These are phyloP conservation scores for Phytophthora multivora DNA, from an alignment of 352 stramenopile species.

Conservation along the genomic window DNA sequence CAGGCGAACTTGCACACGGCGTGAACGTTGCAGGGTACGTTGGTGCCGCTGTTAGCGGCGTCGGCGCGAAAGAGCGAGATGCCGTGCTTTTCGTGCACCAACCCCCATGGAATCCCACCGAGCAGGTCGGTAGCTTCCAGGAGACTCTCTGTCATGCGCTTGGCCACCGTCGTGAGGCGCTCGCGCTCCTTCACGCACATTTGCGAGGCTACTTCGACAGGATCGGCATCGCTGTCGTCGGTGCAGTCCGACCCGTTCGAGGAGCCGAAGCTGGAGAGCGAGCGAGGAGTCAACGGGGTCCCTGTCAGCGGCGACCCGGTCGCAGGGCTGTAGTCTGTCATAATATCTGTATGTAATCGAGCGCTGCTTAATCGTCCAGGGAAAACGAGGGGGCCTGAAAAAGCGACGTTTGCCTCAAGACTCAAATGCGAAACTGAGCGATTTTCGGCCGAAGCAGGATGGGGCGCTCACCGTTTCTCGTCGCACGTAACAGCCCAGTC, in stretches of 20 bases:
- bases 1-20: slow-evolving; percentile 81
- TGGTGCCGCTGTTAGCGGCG: slow-evolving; percentile 43
- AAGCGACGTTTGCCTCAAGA: slow-evolving; percentile 1
- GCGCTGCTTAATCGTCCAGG: slow-evolving; percentile 7
- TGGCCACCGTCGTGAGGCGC: slow-evolving; percentile 72
- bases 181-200: slow-evolving; percentile 68
- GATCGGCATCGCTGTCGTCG: slow-evolving; percentile 19
- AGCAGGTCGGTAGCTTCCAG: slow-evolving; percentile 78
- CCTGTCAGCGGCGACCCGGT: slow-evolving; percentile 13
- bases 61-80: slow-evolving; percentile 85
- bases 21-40: slow-evolving; percentile 86
- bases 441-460: not conserved
- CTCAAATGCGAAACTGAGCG: slow-evolving; percentile 38
- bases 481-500: slow-evolving; percentile 29
- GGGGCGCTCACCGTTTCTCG: slow-evolving; percentile 17
- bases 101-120: slow-evolving; percentile 67
- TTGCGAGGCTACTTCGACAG: slow-evolving; percentile 6
- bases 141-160: slow-evolving; percentile 82
- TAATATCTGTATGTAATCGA: slow-evolving; percentile 7
- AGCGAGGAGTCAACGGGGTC: slow-evolving; percentile 23
- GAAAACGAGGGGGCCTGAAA: not conserved
- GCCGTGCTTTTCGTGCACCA: slow-evolving; percentile 84
- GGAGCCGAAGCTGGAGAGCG: slow-evolving; percentile 24
- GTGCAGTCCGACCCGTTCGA: slow-evolving; percentile 26
- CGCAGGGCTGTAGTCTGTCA: slow-evolving; percentile 29